Conservation (phyloP, 306 rosid species). For the Ammopiptanthus mongolicus region DNA sequence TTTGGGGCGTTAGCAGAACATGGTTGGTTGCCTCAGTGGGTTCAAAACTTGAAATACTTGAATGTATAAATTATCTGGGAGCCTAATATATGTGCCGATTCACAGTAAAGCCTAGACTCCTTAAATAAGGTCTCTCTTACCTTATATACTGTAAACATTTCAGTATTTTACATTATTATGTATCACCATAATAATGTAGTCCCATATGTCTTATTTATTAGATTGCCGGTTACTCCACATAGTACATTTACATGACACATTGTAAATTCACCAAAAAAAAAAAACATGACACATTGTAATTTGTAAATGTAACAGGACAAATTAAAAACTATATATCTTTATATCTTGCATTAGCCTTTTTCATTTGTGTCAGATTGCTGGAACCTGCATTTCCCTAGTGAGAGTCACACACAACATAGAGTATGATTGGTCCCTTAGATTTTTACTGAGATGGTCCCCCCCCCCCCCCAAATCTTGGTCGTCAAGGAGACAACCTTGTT, state of each 20-base stretch:
- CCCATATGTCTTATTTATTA: too few species aligned
- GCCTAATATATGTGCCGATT: background rate
- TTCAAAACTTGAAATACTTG: background rate
- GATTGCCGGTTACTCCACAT: too few species aligned
- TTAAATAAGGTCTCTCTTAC: too few species aligned
- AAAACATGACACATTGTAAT: background rate
- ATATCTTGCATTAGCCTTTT: background rate
- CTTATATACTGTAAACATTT: too few species aligned
- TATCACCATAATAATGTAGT: background rate
- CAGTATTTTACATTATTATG: background rate
- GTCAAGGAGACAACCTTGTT: background rate
- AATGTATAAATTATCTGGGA: background rate
- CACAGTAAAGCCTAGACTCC: too few species aligned
- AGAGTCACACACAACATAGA: background rate
- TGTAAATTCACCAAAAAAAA: too few species aligned
- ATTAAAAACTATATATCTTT: background rate
- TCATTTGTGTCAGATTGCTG: background rate
- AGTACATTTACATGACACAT: background rate
- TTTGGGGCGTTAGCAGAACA: too few species aligned
- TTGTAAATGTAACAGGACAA: background rate
- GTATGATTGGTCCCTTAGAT: background rate
- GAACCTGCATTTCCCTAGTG: background rate
- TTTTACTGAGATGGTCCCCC: constrained; percentile 32
- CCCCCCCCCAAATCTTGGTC: background rate
- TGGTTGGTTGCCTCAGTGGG: background rate